Percentiles rank a stretch among this genome's conserved stretches.
phyloP scores from a whole-genome alignment of 352 stramenopile genomes.

The Globisporangium mamillatum region DNA sequence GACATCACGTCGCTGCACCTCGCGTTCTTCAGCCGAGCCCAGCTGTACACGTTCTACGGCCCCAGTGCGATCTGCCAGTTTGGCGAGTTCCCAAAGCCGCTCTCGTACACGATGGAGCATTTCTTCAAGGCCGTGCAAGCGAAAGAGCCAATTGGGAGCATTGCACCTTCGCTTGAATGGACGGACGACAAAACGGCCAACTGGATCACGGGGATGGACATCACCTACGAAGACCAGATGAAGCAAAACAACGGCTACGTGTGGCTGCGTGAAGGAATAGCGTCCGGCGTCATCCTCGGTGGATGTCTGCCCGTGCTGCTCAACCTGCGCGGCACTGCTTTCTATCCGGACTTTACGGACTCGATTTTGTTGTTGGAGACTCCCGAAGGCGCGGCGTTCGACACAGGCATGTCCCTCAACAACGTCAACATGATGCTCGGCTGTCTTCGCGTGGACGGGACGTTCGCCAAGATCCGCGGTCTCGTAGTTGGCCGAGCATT shows the following conservation, averaged over 20 bases:
- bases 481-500: constrained; percentile 57
- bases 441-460: constrained; percentile 41
- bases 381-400: constrained; percentile 43
- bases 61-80: constrained; percentile 53
- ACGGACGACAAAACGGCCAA: constrained; percentile 64
- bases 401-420: constrained; percentile 47
- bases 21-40: constrained; percentile 37
- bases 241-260: constrained; percentile 41
- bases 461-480: constrained; percentile 44
- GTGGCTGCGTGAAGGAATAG: constrained; percentile 37
- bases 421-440: constrained; percentile 49
- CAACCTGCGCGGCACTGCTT: constrained; percentile 48
- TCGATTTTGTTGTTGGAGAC: constrained; percentile 56
- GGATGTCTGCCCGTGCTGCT: constrained; percentile 57
- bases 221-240: constrained; percentile 36
- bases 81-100: constrained; percentile 48
- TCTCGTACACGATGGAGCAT: constrained; percentile 41
- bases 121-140: constrained; percentile 35
- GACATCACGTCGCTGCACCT: constrained; percentile 66
- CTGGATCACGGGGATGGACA: constrained; percentile 49
- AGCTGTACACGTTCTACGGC: constrained; percentile 60
- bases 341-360: constrained; percentile 37
- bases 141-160: constrained; percentile 23
- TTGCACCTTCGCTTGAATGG: constrained; percentile 45
- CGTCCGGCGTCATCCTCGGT: constrained; percentile 37